Percentiles rank a stretch among this genome's conserved stretches.
Evolutionary conservation across 2,329 filamentous ascomycete species (phyloP).

Genomic region (Aspergillus caelatus): DNA sequence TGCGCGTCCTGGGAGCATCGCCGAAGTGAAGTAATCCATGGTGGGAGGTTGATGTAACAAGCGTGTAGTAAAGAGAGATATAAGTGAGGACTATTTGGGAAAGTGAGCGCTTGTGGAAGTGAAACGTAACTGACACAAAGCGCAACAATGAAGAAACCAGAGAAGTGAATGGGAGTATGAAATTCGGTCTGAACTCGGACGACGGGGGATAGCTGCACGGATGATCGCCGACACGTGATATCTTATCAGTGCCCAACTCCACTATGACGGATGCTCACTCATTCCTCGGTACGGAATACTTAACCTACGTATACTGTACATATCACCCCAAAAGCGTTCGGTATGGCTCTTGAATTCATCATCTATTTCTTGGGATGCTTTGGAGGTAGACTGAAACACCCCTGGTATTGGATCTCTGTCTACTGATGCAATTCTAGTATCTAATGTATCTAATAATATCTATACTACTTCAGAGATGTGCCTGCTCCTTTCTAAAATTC

Average conservation of each 20-base stretch:
- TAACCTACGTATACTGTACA: background rate
- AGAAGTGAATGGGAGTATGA: constrained; percentile 12
- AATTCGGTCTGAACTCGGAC: constrained; percentile 13
- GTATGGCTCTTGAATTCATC: too few species aligned
- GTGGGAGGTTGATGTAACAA: constrained; percentile 11
- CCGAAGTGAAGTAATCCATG: constrained; percentile 22
- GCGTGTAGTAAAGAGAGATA: background rate
- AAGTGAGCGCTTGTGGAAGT: constrained; percentile 5
- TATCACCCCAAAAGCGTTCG: background rate
- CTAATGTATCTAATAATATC: background rate
- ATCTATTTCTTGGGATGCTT: background rate
- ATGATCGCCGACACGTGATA: constrained; percentile 37
- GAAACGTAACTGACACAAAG: background rate
- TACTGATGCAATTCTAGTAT: background rate
- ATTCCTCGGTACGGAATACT: background rate
- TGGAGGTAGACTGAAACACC: background rate
- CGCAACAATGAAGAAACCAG: constrained; percentile 5
- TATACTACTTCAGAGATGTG: constrained; percentile 5
- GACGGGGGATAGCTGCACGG: constrained; percentile 26
- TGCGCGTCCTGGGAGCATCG: constrained; percentile 25
- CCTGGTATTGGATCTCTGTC: background rate
- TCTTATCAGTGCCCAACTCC: constrained; percentile 26
- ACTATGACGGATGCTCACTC: background rate
- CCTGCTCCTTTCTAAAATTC: constrained; percentile 31
- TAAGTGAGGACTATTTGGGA: background rate